Evolutionary conservation across 768 basidiomycete genomes (phyloP), one percentile per base, ranked within the genome.

Genomic region (Termitomyces sp.): DNA sequence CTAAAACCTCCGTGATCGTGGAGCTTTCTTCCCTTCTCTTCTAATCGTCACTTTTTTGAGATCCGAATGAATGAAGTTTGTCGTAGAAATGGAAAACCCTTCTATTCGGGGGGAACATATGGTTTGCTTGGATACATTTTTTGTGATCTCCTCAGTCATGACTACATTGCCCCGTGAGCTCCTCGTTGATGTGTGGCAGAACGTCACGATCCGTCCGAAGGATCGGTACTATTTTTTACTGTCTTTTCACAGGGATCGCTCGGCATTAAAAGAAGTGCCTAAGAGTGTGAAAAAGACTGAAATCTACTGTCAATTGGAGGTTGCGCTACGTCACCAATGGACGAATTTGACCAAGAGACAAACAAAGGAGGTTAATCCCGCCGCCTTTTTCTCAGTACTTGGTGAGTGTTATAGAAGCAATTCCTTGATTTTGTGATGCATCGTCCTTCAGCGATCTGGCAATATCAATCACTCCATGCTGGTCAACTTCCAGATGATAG

Each of bases 81-180:
- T 69, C 80, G 94, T 59, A 79, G 80, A 56, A 75, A 82, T 50
- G 74, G 77, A 44, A 93, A 87, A 60, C 87, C 91, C 6, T 88
- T 98, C 69, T 98, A 97, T 65, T 85, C 88, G n/a, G 94, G 94
- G 1, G 92, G 92, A 11, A 88, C 90, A 16, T 95, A 93, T 68
- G 96, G 96, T 22, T 77, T 95, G 58, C 75, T 86, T 47, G 96
- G 96, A 16, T 99, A 93, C 72, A 92, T 97, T 66, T 97, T 98
- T 68, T 93, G 92, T 61, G 95, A 98, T 69, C 79, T 99, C 55
- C 76, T 94, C 56, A 79, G 83, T 55, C 96, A 97, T 66, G 87
- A 94, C 60, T 93, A 88, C 70, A 84, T 97, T 60, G 75, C 86
- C 47, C 83, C 87, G 96, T 95, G 73, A 74, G 94, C 71, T 49